A percentile compares a stretch with the other conserved stretches of the same genome.
These are phyloP conservation scores for Phylloporus sp. DNA, from an alignment of 768 basidiomycete genomes.

Conservation along the genomic window DNA sequence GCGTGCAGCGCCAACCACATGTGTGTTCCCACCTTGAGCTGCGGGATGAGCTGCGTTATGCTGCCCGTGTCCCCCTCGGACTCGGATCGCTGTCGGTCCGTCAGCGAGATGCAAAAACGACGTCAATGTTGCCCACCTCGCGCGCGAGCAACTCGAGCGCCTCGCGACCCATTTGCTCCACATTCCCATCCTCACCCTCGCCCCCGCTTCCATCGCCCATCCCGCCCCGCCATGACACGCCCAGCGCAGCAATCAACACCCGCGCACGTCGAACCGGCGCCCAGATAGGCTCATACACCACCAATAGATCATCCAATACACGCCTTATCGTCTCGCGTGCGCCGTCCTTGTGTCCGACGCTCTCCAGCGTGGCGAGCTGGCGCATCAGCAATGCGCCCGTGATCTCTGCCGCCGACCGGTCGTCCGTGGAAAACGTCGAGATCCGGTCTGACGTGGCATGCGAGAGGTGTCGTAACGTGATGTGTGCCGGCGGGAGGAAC, in stretches of 20 bases:
- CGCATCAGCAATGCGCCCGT: constrained; percentile 55
- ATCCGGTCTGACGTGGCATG: background rate
- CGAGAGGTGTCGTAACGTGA: constrained; percentile 39
- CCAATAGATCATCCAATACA: constrained; percentile 47
- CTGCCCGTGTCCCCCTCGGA: constrained; percentile 20
- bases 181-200: constrained; percentile 17
- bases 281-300: constrained; percentile 41
- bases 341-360: constrained; percentile 53
- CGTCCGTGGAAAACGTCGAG: constrained; percentile 16
- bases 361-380: constrained; percentile 54
- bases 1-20: constrained; percentile 70
- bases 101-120: background rate
- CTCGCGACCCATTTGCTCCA: constrained; percentile 38
- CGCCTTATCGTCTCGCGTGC: constrained; percentile 36
- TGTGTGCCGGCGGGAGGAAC: constrained; percentile 42
- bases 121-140: constrained; percentile 35
- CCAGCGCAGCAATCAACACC: constrained; percentile 49
- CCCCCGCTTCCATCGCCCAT: constrained; percentile 18
- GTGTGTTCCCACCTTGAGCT: constrained; percentile 53
- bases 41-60: constrained; percentile 30
- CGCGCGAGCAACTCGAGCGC: constrained; percentile 37
- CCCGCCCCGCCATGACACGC: constrained; percentile 35
- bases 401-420: constrained; percentile 24
- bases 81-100: constrained; percentile 23
- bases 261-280: constrained; percentile 60